Base-by-base conservation (phyloP, 164 flowering plant genomes). In the Magnolia changhungtana region DNA sequence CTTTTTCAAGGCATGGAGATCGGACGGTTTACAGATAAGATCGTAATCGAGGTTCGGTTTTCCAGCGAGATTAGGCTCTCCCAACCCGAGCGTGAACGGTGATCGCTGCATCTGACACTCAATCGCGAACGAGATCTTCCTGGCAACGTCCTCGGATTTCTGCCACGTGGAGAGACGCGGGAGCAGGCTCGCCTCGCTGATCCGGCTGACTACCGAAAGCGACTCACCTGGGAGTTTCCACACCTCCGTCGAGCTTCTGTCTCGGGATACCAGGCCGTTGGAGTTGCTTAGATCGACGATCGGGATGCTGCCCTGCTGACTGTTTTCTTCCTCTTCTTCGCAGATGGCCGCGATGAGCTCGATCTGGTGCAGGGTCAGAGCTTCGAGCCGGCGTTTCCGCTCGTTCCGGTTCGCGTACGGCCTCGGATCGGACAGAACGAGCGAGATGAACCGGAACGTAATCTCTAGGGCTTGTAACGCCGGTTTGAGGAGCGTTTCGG, bases 41-140 rank as follows among this genome's bases (percentile, higher is more conserved):
- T 95, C 98, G 88, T 95, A 95, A 1, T 89, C 83, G 16, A 95
- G 89, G 78, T 74, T 84, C 21, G 95, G 95, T 76, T 95, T 95
- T 0, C 93, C 91, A 75, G 82, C 69, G 14, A 93, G 85, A 67
- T 95, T 95, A 31, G 93, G 93, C 79, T 95, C 98, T 1, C 98
- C 98, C 10, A 95, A 52, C 2, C 98, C 98, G 5, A 95, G 83
- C n/a, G 98, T 90, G 90, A 87, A 95, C 50, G 87, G 87, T 61
- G 92, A 86, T 74, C 90, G 63, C 79, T 83, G 75, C 95, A 95
- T 89, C 78, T 86, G 87, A 85, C 90, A 84, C 78, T 95, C 98
- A 78, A 93, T 84, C 65, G 90, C 79, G 83, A 85, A 86, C 69
- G 85, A 69, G 50, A 92, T 86, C 80, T 83, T 90, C 83, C 86